phyloP scores from a whole-genome alignment of 441 rosid genomes.

The Breynia disticha region DNA sequence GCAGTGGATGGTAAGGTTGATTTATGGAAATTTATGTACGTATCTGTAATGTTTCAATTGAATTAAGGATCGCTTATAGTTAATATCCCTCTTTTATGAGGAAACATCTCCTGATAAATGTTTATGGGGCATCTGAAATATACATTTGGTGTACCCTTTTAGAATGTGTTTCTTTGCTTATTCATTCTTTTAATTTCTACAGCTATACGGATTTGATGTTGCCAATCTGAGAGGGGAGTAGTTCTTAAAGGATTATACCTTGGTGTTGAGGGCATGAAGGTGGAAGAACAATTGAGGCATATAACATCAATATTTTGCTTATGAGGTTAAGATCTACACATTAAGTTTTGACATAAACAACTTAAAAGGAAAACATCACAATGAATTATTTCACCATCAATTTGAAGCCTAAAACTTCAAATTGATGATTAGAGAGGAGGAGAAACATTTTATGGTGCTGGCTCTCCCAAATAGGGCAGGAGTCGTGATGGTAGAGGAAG shows the following conservation, averaged over 20 bases:
- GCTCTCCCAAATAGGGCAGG: too few species aligned
- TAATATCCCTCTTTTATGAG: not conserved
- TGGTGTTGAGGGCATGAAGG: constrained; percentile 81
- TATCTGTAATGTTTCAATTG: not conserved
- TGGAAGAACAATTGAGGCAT: constrained; percentile 72
- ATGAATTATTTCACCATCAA: not conserved
- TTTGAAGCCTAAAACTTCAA: not conserved
- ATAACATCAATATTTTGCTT: not conserved
- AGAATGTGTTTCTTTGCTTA: not conserved
- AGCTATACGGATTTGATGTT: constrained; percentile 95
- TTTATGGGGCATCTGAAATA: not conserved
- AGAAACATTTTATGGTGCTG: not conserved
- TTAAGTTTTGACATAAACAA: not conserved
- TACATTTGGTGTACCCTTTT: not conserved
- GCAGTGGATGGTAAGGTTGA: constrained; percentile 73
- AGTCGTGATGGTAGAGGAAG: too few species aligned
- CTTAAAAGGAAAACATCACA: not conserved
- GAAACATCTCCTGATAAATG: not conserved
- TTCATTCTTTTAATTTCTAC: constrained; percentile 20
- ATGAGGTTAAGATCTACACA: not conserved
- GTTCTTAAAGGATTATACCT: constrained; percentile 91
- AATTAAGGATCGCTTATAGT: not conserved
- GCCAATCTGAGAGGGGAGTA: constrained; percentile 78
- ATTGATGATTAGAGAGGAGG: not conserved
- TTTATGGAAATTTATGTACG: not conserved